Evolutionary conservation across 805 yeast genomes (phyloP).

Genomic region (Scheffersomyces lignosus): DNA sequence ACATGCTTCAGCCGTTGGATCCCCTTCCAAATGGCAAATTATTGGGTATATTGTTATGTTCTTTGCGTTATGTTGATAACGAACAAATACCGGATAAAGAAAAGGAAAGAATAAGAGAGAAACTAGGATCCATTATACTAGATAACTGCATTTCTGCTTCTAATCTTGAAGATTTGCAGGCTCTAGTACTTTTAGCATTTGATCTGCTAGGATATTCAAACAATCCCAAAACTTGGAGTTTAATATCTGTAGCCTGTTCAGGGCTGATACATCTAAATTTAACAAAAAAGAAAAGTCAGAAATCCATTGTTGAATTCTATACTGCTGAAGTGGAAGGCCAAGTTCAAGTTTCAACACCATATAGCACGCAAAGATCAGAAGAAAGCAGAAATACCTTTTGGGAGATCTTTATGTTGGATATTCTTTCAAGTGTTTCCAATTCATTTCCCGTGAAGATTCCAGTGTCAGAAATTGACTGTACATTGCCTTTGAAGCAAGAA

Average conservation of each 20-base stretch:
- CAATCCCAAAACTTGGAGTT: constrained; percentile 15
- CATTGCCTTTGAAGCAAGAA: constrained; percentile 10
- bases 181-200: constrained; percentile 13
- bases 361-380: constrained; percentile 3
- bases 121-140: constrained; percentile 6
- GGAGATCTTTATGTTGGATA: constrained; percentile 17
- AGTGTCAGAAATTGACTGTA: constrained; percentile 7
- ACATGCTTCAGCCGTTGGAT: constrained; percentile 12
- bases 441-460: constrained; percentile 12
- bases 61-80: constrained; percentile 8
- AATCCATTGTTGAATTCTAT: neutral
- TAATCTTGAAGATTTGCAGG: constrained; percentile 9
- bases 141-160: constrained; percentile 12
- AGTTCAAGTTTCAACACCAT: constrained; percentile 1
- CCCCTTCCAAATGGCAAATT: constrained; percentile 4
- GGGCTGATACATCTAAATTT: constrained; percentile 16
- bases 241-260: constrained; percentile 13
- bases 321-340: neutral
- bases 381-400: constrained; percentile 13
- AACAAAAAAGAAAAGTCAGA: constrained; percentile 2
- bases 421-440: constrained; percentile 11
- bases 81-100: neutral
- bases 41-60: constrained; percentile 10
- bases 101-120: constrained; percentile 4
- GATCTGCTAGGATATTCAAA: constrained; percentile 12